phyloP scores from a whole-genome alignment of 257 asterid genomes.

The Nicotiana benthamiana region DNA sequence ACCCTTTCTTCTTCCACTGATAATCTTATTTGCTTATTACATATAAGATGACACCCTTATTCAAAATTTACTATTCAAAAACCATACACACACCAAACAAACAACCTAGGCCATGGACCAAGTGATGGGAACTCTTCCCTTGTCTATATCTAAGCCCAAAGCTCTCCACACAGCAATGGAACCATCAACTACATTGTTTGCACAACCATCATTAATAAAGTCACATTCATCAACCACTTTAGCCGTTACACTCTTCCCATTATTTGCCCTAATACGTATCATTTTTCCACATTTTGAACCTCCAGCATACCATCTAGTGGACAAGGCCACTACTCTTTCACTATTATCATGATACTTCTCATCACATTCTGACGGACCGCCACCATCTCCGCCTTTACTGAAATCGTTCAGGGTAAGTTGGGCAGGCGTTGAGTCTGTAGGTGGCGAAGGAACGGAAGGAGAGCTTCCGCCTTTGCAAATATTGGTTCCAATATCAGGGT shows the following conservation, averaged over 20 bases:
- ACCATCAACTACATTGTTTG: slow-evolving; percentile 31
- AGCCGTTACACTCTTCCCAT: slow-evolving; percentile 42
- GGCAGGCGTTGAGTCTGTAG: slow-evolving; percentile 24
- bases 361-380: slow-evolving; percentile 32
- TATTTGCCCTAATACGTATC: slow-evolving; percentile 19
- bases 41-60: too few relatives aligned
- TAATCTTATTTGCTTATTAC: too few relatives aligned
- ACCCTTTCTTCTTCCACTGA: too few relatives aligned
- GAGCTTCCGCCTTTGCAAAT: neutral
- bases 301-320: slow-evolving; percentile 28
- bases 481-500: slow-evolving; percentile 20
- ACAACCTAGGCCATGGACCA: slow-evolving; percentile 32
- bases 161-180: slow-evolving; percentile 33
- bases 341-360: slow-evolving; percentile 14
- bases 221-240: slow-evolving; percentile 59
- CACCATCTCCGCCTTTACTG: slow-evolving; percentile 34
- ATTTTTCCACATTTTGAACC: slow-evolving; percentile 27
- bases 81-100: neutral
- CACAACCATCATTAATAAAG: slow-evolving; percentile 31
- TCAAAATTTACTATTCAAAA: too few relatives aligned
- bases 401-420: slow-evolving; percentile 34
- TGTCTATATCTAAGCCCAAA: slow-evolving; percentile 20
- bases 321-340: slow-evolving; percentile 36
- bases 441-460: neutral
- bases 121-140: slow-evolving; percentile 17